A percentile compares a stretch with the other conserved stretches of the same genome.
These are phyloP conservation scores for Salix caprea DNA, from an alignment of 345 rosid species.

Conservation along the genomic window DNA sequence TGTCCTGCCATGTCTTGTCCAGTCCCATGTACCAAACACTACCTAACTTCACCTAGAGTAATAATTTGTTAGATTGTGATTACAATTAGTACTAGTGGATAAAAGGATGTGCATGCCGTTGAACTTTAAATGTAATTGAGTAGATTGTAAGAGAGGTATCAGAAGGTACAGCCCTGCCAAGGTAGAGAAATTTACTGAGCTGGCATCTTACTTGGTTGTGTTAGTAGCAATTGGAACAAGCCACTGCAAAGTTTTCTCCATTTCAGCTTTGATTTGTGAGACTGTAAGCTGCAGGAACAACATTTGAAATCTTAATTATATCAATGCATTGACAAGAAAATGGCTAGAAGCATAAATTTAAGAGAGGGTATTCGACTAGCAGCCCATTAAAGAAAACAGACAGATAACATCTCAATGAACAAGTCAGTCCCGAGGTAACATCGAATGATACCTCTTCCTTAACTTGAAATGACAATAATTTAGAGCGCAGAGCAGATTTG, in stretches of 20 bases:
- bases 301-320: conserved; percentile 7
- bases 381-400: not conserved
- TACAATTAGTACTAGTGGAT: not conserved
- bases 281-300: conserved; percentile 59
- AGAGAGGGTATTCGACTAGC: not conserved
- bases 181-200: not conserved
- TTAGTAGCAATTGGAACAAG: conserved; percentile 89
- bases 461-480: conserved; percentile 57
- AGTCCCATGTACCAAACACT: not conserved
- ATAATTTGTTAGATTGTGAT: not conserved
- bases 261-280: conserved; percentile 80
- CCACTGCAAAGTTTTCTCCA: conserved; percentile 96
- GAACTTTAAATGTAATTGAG: not conserved
- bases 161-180: not conserved
- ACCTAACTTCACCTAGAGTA: not conserved
- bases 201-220: conserved; percentile 73
- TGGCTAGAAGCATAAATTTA: not conserved
- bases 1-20: not conserved
- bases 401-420: not conserved
- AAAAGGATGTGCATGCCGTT: not conserved
- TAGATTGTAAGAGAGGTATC: not conserved
- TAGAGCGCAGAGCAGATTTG: conserved; percentile 77
- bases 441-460: conserved; percentile 64
- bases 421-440: not conserved
- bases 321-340: not conserved